phyloP scores from a whole-genome alignment of 805 yeast species.

The Suhomyces pyralidae region DNA sequence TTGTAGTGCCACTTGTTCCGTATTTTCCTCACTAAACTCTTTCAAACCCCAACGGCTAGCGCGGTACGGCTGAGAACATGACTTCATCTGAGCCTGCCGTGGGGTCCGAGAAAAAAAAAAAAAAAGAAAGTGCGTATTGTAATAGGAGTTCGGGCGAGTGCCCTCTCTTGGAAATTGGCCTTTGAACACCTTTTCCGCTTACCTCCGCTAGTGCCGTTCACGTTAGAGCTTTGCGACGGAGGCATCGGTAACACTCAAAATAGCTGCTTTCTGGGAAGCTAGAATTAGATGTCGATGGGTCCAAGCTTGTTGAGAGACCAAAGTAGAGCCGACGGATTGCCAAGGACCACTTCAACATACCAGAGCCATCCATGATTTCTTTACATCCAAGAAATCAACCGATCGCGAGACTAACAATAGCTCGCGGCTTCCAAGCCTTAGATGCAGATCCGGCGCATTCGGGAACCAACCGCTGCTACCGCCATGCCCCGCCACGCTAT shows the following conservation, averaged over 20 bases:
- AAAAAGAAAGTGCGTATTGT: neutral
- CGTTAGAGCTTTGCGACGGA: neutral
- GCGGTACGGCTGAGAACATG: constrained; percentile 3
- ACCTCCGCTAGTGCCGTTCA: neutral
- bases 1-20: neutral
- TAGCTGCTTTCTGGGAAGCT: neutral
- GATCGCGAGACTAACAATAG: neutral
- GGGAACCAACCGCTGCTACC: constrained; percentile 1
- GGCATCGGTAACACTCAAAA: neutral
- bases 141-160: neutral
- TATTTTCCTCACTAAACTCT: neutral
- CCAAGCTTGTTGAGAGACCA: neutral
- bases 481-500: constrained; percentile 2
- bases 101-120: constrained; percentile 4
- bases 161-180: neutral
- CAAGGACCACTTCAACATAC: neutral
- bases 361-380: neutral
- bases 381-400: neutral
- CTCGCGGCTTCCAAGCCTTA: neutral
- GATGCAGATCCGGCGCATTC: constrained; percentile 4
- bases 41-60: neutral
- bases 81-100: constrained; percentile 1
- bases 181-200: neutral
- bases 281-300: neutral
- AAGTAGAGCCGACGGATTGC: neutral